Base-by-base conservation (phyloP, 2,329 filamentous ascomycete species). In the Aspergillus fructus region DNA sequence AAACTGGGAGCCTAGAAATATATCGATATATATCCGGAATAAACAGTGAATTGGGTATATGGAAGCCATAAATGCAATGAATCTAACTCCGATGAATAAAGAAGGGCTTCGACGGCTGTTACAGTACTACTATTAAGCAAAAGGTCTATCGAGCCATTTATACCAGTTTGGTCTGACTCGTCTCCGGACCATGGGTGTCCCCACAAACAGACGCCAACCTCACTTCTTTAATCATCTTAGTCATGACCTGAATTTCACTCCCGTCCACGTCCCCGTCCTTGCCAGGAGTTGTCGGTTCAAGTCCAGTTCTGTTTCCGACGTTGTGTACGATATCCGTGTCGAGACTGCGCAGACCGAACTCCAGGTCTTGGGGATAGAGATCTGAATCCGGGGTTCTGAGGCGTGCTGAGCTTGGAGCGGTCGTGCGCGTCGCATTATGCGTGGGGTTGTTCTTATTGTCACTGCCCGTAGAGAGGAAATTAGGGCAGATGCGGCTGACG, bases 401-500 rank as follows among this genome's bases (percentile, higher is more conserved):
- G 12, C 12, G 51, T 6, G 13, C 64, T 39, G 59, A 63, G 55
- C 43, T 53, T 47, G 15, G 47, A 39, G 9, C 64, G 58, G 42
- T 62, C 21, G 56, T 58, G 13, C 30, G 49, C 19, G 64, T 64
- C 17, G 56, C 59, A 8, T 66, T 64, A 19, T 51, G 54, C 0
- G 9, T 30, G 27, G 27, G 9, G 9, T 61, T 66, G 53, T 66
- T 64, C 23, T 57, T 61, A n/a, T 66, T 65, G 56, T 67, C 61
- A 59, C 67, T 68, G 47, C 64, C 62, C 9, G 64, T 70, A 1
- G 69, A 67, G 21, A 72, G 64, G 11, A 72, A 56, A 21, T 63
- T 68, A 37, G 77, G 77, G 61, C 76, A 73, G 59, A 78, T 71
- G 30, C 68, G 66, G 55, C 66, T 73, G 59, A 75, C 63, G 9